Percentiles rank a stretch among this genome's conserved stretches.
Conservation (phyloP, 2,329 filamentous ascomycete species). For the Exophiala aquamarina region DNA sequence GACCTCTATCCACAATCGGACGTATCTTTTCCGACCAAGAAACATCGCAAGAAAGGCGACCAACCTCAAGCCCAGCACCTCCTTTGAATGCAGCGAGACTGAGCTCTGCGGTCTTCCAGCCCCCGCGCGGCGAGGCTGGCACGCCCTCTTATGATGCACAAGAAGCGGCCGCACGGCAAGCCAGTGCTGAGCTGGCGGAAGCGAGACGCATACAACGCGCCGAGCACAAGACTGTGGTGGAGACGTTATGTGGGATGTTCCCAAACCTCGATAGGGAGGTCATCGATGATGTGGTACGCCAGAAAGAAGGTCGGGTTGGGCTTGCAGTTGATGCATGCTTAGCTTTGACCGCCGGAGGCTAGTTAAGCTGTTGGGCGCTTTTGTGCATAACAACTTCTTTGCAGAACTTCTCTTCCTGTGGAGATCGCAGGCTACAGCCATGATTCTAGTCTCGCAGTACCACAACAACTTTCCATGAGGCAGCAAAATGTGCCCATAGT, state of each 20-base stretch:
- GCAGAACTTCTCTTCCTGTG: too few species aligned
- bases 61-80: conserved; percentile 22
- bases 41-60: conserved; percentile 36
- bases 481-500: too few species aligned
- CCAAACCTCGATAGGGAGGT: conserved; percentile 90
- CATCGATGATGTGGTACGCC: conserved; percentile 93
- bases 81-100: conserved; percentile 44
- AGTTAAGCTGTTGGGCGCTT: background rate
- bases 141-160: conserved; percentile 60
- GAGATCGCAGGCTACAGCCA: too few species aligned
- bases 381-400: too few species aligned
- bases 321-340: conserved; percentile 84
- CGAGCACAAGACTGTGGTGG: conserved; percentile 88
- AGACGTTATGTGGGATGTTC: conserved; percentile 95
- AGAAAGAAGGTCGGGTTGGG: conserved; percentile 90
- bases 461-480: too few species aligned
- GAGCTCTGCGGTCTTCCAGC: conserved; percentile 47
- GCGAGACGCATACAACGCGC: conserved; percentile 77
- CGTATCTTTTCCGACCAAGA: conserved; percentile 83
- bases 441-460: too few species aligned
- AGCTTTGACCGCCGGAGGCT: conserved; percentile 56
- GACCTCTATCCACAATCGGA: conserved; percentile 85
- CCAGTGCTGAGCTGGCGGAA: conserved; percentile 84
- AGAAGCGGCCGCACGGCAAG: conserved; percentile 85
- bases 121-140: conserved; percentile 37